Base-by-base conservation (phyloP, 2,329 filamentous ascomycete genomes). In the Cadophora sp. region DNA sequence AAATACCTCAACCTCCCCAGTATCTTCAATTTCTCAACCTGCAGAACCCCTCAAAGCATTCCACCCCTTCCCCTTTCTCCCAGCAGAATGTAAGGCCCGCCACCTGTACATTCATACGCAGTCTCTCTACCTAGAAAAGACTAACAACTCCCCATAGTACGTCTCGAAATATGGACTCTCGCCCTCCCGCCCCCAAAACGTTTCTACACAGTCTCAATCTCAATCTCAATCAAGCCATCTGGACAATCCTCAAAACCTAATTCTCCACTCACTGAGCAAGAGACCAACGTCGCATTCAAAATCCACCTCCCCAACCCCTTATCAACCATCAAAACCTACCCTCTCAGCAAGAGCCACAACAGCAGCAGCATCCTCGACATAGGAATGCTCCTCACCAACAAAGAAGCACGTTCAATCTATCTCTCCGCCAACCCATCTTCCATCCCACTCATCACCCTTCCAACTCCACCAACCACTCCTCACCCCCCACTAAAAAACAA, bases 361-460 rank as follows among this genome's bases (percentile, higher is more conserved):
- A 39, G 8, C 36, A 39, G 36, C 36, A 39, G 36, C 11, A 45
- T 18, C 7, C n/a, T 18, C 8, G 43, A 45, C n/a, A 18, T 45
- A 18, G 43, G 43, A 18, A 18, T 45, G 2, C 53, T 56, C 4
- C 53, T 6, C 18, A 39, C 53, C 18, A 56, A 22, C n/a, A 33
- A 56, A 4, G 53, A 56, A 56, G 33, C 53, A 33, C 53, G 53
- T 18, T 6, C 30, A 9, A 22, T 56, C 18, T 56, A 56, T 30
- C 53, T 56, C 53, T 39, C 53, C 2, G 7, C 33, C 6, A 18
- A 56, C 9, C 3, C 30, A 2, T 56, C 53, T 8, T 56, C 11
- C 30, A 1, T 56, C 3, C 11, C 53, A 6, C 39, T n/a, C 7
- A 53, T 13, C 16, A 45, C 41, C 14, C 6, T 4, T 2, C 20